Base-by-base conservation (phyloP, 2,329 filamentous ascomycete species). In the Neonectria neomacrospora region DNA sequence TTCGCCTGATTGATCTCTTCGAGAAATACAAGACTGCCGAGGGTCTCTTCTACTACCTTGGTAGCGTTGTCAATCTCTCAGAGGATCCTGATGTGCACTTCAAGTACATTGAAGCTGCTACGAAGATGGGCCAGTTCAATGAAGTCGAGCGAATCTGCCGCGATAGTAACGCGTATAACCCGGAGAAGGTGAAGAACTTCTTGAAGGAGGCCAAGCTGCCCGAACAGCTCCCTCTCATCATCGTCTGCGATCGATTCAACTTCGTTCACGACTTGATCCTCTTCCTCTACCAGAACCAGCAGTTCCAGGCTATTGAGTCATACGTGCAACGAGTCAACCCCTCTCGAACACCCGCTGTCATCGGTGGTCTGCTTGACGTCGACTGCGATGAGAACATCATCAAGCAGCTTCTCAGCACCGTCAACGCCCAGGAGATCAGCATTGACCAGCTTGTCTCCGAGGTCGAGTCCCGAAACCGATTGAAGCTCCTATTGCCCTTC, bases 181-280 rank as follows among this genome's bases (percentile, higher is more conserved):
- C 94, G 0, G 94, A 97, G 80, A 97, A 97, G 85, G 93, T 97
- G 61, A 97, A 97, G 86, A 99, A 99, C 83, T 99, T 98, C 88
- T 84, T 99, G 66, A 99, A 99, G 83, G 96, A 99, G 78, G 95
- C 96, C 58, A 91, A 90, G 70, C 85, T 99, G 47, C 90, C 91
- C 2, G 96, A 99, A 79, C 95, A 97, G 81, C 86, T 99, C 45
- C 96, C 96, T 45, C 84, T 99, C 58, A 99, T 99, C 81, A 97
- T 98, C 72, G 94, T 99, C 63, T 99, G 96, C 81, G 96, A 99
- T 77, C 93, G 95, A n/a, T 97, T 96, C 87, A 97, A 98, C 83
- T 97, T 99, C 75, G 93, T 98, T 44, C 96, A 99, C 76, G 96
- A 99, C 75, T 81, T 99, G 75, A 93, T 99, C 47, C 87, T 99